Evolutionary conservation across 257 asterid genomes (phyloP), one percentile per base, ranked within the genome.

Genomic region (Solanum verrucosum): DNA sequence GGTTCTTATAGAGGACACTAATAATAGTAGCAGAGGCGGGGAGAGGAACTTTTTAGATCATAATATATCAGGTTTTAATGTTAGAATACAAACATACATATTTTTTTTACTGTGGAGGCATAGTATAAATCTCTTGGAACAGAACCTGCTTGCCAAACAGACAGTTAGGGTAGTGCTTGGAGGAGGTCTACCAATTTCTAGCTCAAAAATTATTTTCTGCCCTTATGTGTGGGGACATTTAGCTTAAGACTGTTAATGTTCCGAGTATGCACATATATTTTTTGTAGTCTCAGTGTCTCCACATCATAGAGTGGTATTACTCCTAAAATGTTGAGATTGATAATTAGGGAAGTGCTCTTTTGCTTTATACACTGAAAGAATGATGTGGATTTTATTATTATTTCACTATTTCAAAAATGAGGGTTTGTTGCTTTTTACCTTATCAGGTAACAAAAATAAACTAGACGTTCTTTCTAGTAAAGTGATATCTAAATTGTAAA

Each of bases 41-140:
- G 93, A 91, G 72, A 90, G 90, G 87, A 92, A 84, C 90, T 67
- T 89, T 35, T 60, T 73, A 44, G 85, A 42, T 87, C 89, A 89
- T 75, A 74, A 25, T 38, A 23, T n/a, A 23, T n/a, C 34, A 37
- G 34, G 56, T 38, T 42, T 75, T 18, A 23, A 23, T 25, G 11
- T 75, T 42, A 23, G 34, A 75, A 75, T 75, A 37, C 33, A 38
- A 23, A 23, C 12, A 38, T 14, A 9, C 56, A 75, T 13, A 42
- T 23, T 15, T 18, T 34, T 34, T 75, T 37, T 38, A 23, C 6
- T 75, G 56, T 37, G 83, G 56, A 31, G 56, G 12, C 11, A 23
- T 31, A 75, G 83, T 38, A 35, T 37, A 35, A 20, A 34, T 20
- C 83, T 37, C 56, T 38, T 75, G 34, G 83, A 75, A 38, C 33